Conservation (phyloP, 2,329 filamentous ascomycete species). For the Alternaria solani region DNA sequence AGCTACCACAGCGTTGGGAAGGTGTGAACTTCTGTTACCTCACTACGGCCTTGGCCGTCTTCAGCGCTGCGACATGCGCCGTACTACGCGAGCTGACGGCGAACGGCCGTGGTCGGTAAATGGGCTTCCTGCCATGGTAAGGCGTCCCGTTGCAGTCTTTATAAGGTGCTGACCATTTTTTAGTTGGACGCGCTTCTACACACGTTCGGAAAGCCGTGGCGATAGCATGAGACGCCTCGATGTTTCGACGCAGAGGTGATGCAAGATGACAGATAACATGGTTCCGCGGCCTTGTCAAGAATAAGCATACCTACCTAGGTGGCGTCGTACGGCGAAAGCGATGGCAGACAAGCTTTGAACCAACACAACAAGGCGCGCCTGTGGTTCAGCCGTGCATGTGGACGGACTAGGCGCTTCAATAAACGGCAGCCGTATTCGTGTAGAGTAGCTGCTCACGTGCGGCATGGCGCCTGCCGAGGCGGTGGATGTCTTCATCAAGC, state of each 20-base stretch:
- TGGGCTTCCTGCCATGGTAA: neutral
- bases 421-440: neutral
- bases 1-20: constrained; percentile 7
- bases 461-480: neutral
- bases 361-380: neutral
- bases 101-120: neutral
- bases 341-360: neutral
- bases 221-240: neutral
- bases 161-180: constrained; percentile 1
- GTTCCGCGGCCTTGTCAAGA: neutral
- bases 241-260: neutral
- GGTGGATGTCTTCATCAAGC: constrained; percentile 6
- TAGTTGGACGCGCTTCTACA: neutral
- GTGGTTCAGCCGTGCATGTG: constrained; percentile 4
- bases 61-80: neutral
- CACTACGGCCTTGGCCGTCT: neutral
- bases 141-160: neutral
- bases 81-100: neutral
- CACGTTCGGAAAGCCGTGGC: neutral
- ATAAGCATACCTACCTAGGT: neutral
- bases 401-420: neutral
- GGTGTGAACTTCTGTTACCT: constrained; percentile 4
- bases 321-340: neutral
- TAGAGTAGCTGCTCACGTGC: constrained; percentile 8
- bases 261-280: neutral